phyloP scores from a whole-genome alignment of 2,329 filamentous ascomycete genomes.

The Apiospora pterosperma region DNA sequence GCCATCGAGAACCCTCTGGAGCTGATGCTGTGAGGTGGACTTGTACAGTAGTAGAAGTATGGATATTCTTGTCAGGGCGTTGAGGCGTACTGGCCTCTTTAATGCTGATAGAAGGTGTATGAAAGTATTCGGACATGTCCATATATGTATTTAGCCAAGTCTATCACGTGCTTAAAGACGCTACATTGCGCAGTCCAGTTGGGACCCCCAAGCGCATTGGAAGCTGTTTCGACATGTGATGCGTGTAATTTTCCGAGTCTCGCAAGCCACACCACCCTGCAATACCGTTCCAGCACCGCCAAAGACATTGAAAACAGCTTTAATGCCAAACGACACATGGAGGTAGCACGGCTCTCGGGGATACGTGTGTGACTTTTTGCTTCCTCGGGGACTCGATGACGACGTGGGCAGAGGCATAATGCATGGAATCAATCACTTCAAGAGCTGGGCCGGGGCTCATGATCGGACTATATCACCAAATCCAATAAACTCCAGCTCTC shows the following conservation, averaged over 20 bases:
- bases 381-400: too few species aligned
- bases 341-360: too few species aligned
- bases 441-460: too few species aligned
- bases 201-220: not conserved
- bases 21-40: slow-evolving; percentile 70
- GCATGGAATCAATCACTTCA: too few species aligned
- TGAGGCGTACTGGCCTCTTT: slow-evolving; percentile 5
- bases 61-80: slow-evolving; percentile 2
- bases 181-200: not conserved
- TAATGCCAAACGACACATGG: too few species aligned
- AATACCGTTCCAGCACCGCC: too few species aligned
- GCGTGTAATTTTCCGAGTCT: not conserved
- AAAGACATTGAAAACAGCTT: too few species aligned
- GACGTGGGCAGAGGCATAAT: too few species aligned
- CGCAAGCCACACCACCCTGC: too few species aligned
- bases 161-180: not conserved
- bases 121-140: not conserved
- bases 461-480: too few species aligned
- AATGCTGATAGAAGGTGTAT: not conserved
- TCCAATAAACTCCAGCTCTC: too few species aligned
- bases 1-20: slow-evolving; percentile 95
- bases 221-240: not conserved
- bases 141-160: not conserved
- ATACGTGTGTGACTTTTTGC: too few species aligned
- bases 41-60: not conserved